Percentiles rank a stretch among this genome's conserved stretches.
phyloP scores from a whole-genome alignment of 129 eudicot species.

The Deinandra increscens region DNA sequence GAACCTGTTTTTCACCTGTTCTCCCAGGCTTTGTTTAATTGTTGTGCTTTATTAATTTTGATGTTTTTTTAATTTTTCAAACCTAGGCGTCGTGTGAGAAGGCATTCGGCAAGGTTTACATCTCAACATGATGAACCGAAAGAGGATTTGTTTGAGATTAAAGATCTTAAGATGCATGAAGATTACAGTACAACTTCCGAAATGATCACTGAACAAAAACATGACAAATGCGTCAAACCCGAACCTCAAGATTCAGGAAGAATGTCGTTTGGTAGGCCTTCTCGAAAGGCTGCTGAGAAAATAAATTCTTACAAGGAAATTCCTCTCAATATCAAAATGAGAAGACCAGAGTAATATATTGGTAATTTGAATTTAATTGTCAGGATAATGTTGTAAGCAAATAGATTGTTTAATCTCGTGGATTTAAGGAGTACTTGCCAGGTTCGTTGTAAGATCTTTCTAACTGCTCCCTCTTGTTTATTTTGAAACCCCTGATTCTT shows the following conservation, averaged over 20 bases:
- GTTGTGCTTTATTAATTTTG: not conserved
- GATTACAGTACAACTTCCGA: conserved; percentile 26
- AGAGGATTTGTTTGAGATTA: conserved; percentile 52
- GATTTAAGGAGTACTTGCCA: conserved; percentile 55
- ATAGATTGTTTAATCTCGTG: conserved; percentile 34
- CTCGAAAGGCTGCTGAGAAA: conserved; percentile 42
- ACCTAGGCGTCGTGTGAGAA: conserved; percentile 59
- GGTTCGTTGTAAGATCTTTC: conserved; percentile 57
- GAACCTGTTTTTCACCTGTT: too few species aligned
- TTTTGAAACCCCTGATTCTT: conserved; percentile 80
- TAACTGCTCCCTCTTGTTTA: conserved; percentile 79
- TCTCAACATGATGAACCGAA: conserved; percentile 33
- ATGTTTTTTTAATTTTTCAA: not conserved
- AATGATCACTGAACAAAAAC: conserved; percentile 8
- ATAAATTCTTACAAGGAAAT: conserved; percentile 70
- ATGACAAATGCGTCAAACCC: not conserved
- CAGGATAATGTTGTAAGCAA: not conserved
- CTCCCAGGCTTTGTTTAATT: not conserved
- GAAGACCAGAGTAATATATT: conserved; percentile 46
- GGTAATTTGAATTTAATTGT: not conserved
- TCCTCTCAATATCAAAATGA: conserved; percentile 62
- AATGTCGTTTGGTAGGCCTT: conserved; percentile 31
- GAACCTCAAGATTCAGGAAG: conserved; percentile 23
- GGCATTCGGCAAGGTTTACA: conserved; percentile 48
- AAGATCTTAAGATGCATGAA: conserved; percentile 38